Percentiles rank a stretch among this genome's conserved stretches.
Evolutionary conservation across 73 alveolate species (phyloP).

Genomic region (Diophrys appendiculata): DNA sequence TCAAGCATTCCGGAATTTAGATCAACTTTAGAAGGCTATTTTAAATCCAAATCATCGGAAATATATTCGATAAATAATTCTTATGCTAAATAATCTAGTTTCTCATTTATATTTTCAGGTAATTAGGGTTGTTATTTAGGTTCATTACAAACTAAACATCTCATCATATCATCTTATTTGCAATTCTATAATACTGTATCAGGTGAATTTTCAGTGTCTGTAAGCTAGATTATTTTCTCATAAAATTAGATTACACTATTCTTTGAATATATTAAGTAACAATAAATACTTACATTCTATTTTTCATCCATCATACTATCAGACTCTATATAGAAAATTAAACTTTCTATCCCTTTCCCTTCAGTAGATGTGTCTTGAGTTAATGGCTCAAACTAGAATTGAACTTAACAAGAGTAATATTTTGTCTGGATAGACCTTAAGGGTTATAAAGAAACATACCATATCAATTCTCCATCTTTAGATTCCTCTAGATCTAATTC

Average conservation of each 20-base stretch:
- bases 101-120: background rate
- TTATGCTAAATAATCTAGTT: background rate
- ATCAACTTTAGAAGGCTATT: background rate
- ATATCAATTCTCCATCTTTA: background rate
- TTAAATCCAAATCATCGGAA: background rate
- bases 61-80: background rate
- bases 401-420: background rate
- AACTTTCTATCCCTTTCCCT: background rate
- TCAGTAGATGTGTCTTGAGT: background rate
- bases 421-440: background rate
- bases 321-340: background rate
- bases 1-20: background rate
- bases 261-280: too few species aligned
- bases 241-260: too few species aligned
- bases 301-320: background rate
- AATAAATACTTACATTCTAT: too few species aligned
- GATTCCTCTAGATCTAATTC: background rate
- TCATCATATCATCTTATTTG: background rate
- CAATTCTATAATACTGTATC: background rate
- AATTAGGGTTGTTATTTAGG: background rate
- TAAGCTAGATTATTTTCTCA: too few species aligned
- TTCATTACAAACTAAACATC: background rate
- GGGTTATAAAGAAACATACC: background rate
- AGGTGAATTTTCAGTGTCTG: background rate
- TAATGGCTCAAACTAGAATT: background rate